Evolutionary conservation across 169 alveolate genomes (phyloP), one percentile per base, ranked within the genome.

Genomic region (Cryptosporidium meleagridis): DNA sequence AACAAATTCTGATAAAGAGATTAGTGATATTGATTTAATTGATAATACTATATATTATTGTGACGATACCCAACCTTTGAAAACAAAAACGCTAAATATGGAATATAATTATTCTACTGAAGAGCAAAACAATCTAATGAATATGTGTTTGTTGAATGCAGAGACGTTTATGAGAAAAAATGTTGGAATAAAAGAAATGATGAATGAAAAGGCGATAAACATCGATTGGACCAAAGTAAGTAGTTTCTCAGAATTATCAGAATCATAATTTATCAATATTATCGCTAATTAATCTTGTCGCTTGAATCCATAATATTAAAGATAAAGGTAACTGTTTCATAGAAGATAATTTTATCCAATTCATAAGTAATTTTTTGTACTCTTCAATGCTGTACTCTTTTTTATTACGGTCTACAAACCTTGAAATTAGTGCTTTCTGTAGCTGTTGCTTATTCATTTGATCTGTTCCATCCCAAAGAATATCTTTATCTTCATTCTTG

Each of bases 141-240:
- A 65, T 35, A 65, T 65, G 51, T 65, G 67, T 39, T 29, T 80
- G 12, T 41, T 80, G 29, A 65, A 62, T 21, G 89, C 89, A 35
- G 89, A 80, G 45, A 26, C 59, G 58, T 21, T 41, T 80, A 48
- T 26, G 61, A 80, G 89, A 62, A 61, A 80, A 23, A 80, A 67
- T 41, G 35, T 80, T 26, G 89, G 89, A 4, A 61, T 37, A 37
- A 61, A 44, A 29, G 89, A 80, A 67, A 45, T 35, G 1, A 41
- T 80, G 68, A 59, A 41, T 35, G 89, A 80, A 62, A 80, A 33
- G 21, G 89, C 75, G 7, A 39, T 62, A 16, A 80, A 80, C 65
- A 80, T 80, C 1, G 53, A 80, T 33, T 80, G 89, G 89, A 23
- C 33, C 10, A 37, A 35, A 62, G 89, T 80, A 33, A 55, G 23